Conservation (phyloP, 164 flowering plant genomes). For the Taxillus chinensis region DNA sequence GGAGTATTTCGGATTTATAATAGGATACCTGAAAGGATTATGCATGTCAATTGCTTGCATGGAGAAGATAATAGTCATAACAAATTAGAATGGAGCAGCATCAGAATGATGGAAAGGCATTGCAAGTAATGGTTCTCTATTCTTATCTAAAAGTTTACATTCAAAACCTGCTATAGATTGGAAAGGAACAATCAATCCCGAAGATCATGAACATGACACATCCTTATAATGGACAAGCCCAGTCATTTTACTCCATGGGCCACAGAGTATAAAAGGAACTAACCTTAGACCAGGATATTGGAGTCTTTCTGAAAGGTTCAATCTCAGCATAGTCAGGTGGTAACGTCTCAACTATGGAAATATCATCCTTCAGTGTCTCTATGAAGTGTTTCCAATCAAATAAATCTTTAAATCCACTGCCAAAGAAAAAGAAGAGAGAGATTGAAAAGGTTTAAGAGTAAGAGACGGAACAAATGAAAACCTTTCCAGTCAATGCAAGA, state of each 20-base stretch:
- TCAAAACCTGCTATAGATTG: no score
- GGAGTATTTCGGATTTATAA: conserved; percentile 72
- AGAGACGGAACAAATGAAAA: no score
- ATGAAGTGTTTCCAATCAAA: conserved; percentile 94
- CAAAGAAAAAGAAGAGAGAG: background rate
- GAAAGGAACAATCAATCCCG: no score
- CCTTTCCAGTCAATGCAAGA: no score
- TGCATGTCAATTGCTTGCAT: background rate
- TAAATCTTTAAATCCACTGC: conserved; percentile 95
- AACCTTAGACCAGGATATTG: conserved; percentile 99
- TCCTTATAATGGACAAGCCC: no score
- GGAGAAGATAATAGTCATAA: background rate
- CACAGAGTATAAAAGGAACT: background rate
- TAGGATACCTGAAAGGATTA: conserved; percentile 56
- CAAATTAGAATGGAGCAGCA: background rate
- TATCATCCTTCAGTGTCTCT: conserved; percentile 63
- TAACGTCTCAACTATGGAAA: conserved; percentile 70
- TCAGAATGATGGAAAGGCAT: background rate
- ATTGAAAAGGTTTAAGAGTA: no score
- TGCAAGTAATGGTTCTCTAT: background rate
- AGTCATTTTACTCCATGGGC: no score
- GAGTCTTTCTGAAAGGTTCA: conserved; percentile 79
- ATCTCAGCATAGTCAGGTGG: conserved; percentile 52
- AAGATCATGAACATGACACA: background rate
- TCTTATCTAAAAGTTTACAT: no score